These are phyloP conservation scores for Pelargonium australe DNA, from an alignment of 441 rosid genomes.

Conservation along the genomic window DNA sequence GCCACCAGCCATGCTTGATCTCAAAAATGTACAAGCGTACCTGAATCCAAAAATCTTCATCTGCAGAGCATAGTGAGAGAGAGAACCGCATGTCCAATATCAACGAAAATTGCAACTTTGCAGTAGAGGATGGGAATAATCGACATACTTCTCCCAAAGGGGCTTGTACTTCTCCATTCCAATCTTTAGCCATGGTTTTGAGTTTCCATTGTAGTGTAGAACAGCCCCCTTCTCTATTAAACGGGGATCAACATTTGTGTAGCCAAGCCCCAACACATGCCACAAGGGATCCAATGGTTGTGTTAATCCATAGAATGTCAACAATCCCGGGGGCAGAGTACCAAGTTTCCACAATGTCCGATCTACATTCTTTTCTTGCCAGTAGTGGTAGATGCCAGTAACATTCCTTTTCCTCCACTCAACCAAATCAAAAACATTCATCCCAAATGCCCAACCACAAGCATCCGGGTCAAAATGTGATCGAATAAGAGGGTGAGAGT, in stretches of 20 bases:
- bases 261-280: conserved; percentile 86
- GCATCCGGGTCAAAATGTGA: conserved; percentile 88
- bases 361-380: conserved; percentile 82
- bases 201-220: conserved; percentile 85
- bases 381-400: conserved; percentile 46
- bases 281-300: conserved; percentile 77
- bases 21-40: background rate
- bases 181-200: conserved; percentile 95
- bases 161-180: conserved; percentile 92
- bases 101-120: conserved; percentile 82
- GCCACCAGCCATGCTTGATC: conserved; percentile 9
- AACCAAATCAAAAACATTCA: conserved; percentile 86
- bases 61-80: too few relatives aligned
- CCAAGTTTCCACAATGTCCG: conserved; percentile 60
- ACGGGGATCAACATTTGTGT: conserved; percentile 60
- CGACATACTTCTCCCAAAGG: conserved; percentile 81
- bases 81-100: conserved; percentile 9
- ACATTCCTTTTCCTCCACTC: conserved; percentile 80
- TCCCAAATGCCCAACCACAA: conserved; percentile 98
- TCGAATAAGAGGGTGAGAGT: conserved; percentile 80
- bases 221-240: conserved; percentile 85
- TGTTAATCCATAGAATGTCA: conserved; percentile 70
- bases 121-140: conserved; percentile 65
- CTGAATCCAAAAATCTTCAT: background rate
- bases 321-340: conserved; percentile 70